Base-by-base conservation (phyloP, 192 early-diverging fungal genomes). In the Lobosporangium transversale region DNA sequence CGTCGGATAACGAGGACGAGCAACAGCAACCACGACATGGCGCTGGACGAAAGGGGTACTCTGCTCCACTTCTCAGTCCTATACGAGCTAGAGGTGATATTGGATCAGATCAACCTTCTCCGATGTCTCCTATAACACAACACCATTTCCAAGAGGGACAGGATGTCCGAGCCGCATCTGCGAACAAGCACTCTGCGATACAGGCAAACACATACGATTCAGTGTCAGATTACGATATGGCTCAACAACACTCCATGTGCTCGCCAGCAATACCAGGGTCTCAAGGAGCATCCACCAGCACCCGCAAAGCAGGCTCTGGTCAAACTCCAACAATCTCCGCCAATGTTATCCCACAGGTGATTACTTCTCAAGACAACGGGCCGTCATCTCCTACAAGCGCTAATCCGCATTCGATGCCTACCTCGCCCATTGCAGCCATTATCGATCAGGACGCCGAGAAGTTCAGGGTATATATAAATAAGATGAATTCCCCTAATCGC, bases 391-490 rank as follows among this genome's bases (percentile, higher is more conserved):
- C 73, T 0, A 42, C 50, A 12, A 42, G 52, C 20, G 26, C 33
- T 43, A 53, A 59, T 20, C 18, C 45, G 0, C 20, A 4, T 2
- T 36, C 50, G 1, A 11, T 18, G 21, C 71, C 73, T 21, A 48
- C 37, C 3, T 76, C 73, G 1, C 73, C 73, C 5, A 55, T 76
- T 55, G 64, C 73, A 0, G 65, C 73, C 4, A 76, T 76, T 15
- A 76, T 76, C 40, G 73, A 76, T 47, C 73, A 76, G 18, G 73
- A 76, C 31, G 73, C 73, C 35, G 73, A 76, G 30, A 76, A 76
- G 37, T 76, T 67, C 37, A 54, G 73, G 18, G 65, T 76, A 24
- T 67, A 62, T 9, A 76, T 76, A 65, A 76, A 67, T 32, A 76
- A 76, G 21, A 27, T 67, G 15, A 57, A 30, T 29, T 18, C 18